Evolutionary conservation across 345 rosid species (phyloP).

Genomic region (Ailanthus altissimus): DNA sequence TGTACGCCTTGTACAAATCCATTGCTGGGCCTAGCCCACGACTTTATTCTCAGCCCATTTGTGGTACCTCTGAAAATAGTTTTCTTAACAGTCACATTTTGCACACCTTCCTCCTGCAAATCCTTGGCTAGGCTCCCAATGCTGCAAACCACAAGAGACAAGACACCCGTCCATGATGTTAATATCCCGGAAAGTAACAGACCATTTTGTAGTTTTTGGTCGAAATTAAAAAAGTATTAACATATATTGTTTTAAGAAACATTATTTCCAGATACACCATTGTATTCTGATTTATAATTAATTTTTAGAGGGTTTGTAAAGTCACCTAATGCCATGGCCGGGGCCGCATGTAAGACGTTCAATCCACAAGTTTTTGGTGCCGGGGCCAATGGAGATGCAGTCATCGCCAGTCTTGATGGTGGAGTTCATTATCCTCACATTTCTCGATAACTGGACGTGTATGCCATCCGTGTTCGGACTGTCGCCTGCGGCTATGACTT

Average conservation of each 20-base stretch:
- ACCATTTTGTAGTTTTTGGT: not conserved
- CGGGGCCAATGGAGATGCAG: conserved; percentile 35
- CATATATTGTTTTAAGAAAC: no score
- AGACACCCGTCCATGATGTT: no score
- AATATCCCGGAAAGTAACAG: no score
- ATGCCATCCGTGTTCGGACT: conserved; percentile 40
- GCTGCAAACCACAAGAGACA: conserved; percentile 30
- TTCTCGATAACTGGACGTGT: conserved; percentile 28
- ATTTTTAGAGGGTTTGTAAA: not conserved
- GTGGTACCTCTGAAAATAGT: conserved; percentile 40
- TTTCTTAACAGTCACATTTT: conserved; percentile 45
- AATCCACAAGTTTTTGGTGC: conserved; percentile 26
- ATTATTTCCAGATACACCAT: no score
- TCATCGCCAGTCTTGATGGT: conserved; percentile 36
- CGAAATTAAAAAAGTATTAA: no score
- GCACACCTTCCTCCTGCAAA: conserved; percentile 48
- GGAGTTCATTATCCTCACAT: conserved; percentile 18
- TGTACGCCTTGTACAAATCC: conserved; percentile 53
- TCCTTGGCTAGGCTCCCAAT: conserved; percentile 61
- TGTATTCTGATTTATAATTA: no score
- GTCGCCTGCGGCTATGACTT: conserved; percentile 7
- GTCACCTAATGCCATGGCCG: conserved; percentile 35
- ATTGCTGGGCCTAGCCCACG: conserved; percentile 65
- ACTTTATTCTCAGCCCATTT: conserved; percentile 68
- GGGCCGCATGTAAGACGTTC: conserved; percentile 38